Evolutionary conservation across 2,329 filamentous ascomycete species (phyloP).

Genomic region (Pleurostoma richardsiae): DNA sequence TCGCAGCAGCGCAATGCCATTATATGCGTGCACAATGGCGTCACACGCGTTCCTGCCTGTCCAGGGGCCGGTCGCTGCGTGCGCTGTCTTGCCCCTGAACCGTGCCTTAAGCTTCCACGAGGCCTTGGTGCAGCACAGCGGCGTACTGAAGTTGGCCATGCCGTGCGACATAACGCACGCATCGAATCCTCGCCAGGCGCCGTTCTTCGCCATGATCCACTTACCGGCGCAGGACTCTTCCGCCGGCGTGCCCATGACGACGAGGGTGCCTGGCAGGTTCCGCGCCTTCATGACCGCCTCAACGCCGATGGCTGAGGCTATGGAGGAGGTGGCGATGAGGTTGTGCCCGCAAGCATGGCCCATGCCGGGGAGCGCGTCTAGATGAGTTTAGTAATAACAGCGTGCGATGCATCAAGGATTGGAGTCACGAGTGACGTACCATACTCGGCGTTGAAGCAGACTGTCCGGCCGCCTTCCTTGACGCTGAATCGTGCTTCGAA

Average conservation of each 20-base stretch:
- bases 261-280: background rate
- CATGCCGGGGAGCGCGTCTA: slow-evolving; percentile 2
- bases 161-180: slow-evolving; percentile 23
- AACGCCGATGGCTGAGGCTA: background rate
- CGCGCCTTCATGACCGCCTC: background rate
- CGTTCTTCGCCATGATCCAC: slow-evolving; percentile 17
- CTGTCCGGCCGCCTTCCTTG: background rate
- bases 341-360: slow-evolving; percentile 3
- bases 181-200: slow-evolving; percentile 20
- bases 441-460: slow-evolving; percentile 2
- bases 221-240: slow-evolving; percentile 11
- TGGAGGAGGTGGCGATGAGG: slow-evolving; percentile 2
- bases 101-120: background rate
- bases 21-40: slow-evolving; percentile 20
- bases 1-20: slow-evolving; percentile 22
- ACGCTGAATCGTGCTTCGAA: background rate
- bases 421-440: background rate
- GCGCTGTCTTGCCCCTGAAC: slow-evolving; percentile 28
- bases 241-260: slow-evolving; percentile 7
- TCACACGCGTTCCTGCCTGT: slow-evolving; percentile 35
- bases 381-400: background rate
- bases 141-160: slow-evolving; percentile 1
- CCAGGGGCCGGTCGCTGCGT: slow-evolving; percentile 33
- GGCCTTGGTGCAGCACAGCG: background rate
- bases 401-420: background rate